Base-by-base conservation (phyloP, 192 early-diverging fungal genomes). In the Backusella macrospora region DNA sequence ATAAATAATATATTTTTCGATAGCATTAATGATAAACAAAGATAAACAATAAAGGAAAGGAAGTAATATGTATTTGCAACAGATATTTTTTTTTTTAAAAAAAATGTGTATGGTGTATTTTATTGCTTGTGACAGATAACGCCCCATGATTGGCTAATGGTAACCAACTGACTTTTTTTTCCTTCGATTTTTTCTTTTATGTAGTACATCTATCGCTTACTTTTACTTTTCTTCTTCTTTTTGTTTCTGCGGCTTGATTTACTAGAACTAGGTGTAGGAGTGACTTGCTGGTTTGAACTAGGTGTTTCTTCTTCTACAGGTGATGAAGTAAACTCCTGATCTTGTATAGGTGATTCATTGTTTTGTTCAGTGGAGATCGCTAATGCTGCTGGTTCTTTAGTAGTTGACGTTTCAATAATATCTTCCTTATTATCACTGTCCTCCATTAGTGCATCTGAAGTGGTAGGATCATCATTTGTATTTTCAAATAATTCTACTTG, bases 181-280 rank as follows among this genome's bases (percentile, higher is more conserved):
- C 29, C 29, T 34, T 34, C 29, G 29, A 1, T 34, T 34, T 59
- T 26, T 59, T 59, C 26, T 26, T 23, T 26, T 26, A 26, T 26
- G 26, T 59, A 10, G 52, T 26, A 59, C 21, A 59, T 13, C 26
- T 59, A 59, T 59, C 52, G 52, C 21, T 59, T 59, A 23, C 52
- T 26, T 12, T 59, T 59, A 3, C 52, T 59, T 10, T 23, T 59
- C 52, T 59, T 59, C 21, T 59, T 59, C 52, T 59, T 59, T 26
- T 59, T 59, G 26, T 59, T 59, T 59, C 52, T 59, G 26, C 52
- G 52, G 21, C 21, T 59, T 59, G 52, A 59, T 59, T 21, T 26
- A 23, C 52, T 59, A 6, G 52, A 21, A 4, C 21, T 18, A 59
- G 52, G 52, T 59, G 23, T 23, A 26, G 52, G 52, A 13, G 21